Conservation (phyloP, 78 protist species). For the Dictyostelium firmibasis region DNA sequence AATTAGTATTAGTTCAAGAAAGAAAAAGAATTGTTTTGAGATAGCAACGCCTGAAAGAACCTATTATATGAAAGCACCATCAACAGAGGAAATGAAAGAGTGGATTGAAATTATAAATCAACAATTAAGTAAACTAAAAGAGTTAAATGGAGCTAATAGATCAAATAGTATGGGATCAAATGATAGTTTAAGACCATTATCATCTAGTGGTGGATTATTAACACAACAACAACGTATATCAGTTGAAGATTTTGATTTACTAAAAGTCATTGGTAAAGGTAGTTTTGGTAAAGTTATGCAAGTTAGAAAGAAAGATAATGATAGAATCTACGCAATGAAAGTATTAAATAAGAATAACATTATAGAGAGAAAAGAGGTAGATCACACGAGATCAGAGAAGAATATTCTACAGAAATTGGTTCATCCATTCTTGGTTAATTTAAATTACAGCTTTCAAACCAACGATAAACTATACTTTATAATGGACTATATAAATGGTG, state of each 20-base stretch:
- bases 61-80: conserved; percentile 67
- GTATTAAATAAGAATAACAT: conserved; percentile 79
- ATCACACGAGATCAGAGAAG: conserved; percentile 84
- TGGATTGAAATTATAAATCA: conserved; percentile 54
- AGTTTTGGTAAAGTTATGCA: conserved; percentile 91
- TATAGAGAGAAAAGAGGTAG: conserved; percentile 75
- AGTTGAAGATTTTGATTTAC: conserved; percentile 85
- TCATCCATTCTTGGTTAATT: conserved; percentile 89
- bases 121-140: not conserved
- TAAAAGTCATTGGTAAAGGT: conserved; percentile 89
- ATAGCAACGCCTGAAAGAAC: conserved; percentile 76
- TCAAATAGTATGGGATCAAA: not conserved
- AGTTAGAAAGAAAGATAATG: conserved; percentile 83
- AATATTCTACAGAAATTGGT: conserved; percentile 75
- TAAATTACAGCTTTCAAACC: conserved; percentile 91
- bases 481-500: conserved; percentile 94
- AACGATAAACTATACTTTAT: conserved; percentile 88
- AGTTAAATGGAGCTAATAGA: not conserved
- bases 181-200: not conserved
- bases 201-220: not conserved
- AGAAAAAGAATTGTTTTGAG: conserved; percentile 78
- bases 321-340: conserved; percentile 79
- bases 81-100: conserved; percentile 41
- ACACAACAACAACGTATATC: not conserved
- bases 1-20: conserved; percentile 10